A percentile compares a stretch with the other conserved stretches of the same genome.
Evolutionary conservation across 257 asterid species (phyloP).

Genomic region (Phtheirospermum japonicum): DNA sequence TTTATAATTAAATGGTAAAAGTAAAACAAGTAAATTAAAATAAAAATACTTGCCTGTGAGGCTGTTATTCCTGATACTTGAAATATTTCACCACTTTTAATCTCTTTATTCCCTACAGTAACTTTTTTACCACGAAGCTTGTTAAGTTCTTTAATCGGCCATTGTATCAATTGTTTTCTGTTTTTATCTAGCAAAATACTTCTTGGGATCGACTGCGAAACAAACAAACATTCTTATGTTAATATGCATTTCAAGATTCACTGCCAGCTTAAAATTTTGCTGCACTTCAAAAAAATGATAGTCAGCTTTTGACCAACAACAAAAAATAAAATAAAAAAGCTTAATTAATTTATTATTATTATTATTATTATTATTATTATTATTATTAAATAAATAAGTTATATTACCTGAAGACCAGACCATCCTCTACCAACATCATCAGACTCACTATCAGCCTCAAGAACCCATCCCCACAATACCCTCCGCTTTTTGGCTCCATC

Average conservation of each 20-base stretch:
- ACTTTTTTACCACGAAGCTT: conserved; percentile 30
- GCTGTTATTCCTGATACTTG: conserved; percentile 36
- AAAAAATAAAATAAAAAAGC: too few relatives aligned
- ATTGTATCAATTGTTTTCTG: conserved; percentile 36
- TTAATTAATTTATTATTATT: too few relatives aligned
- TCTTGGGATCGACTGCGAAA: conserved; percentile 41
- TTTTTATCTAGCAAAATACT: conserved; percentile 35
- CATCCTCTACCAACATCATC: conserved; percentile 32
- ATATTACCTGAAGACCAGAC: conserved; percentile 43
- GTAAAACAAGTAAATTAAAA: neutral
- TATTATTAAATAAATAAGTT: too few relatives aligned
- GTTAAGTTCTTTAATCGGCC: conserved; percentile 46
- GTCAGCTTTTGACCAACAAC: too few relatives aligned
- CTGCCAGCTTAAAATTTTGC: neutral
- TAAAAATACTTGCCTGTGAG: conserved; percentile 32
- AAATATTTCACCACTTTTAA: conserved; percentile 25
- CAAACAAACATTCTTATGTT: neutral
- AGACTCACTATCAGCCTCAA: conserved; percentile 29
- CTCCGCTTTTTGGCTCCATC: conserved; percentile 37
- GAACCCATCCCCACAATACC: conserved; percentile 46
- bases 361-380: too few relatives aligned
- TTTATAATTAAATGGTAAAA: neutral
- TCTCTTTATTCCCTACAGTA: conserved; percentile 25
- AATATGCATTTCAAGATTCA: conserved; percentile 5
- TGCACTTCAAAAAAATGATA: too few relatives aligned